These are phyloP conservation scores for Conticribra weissflogii DNA, from an alignment of 108 stramenopile species.

Conservation along the genomic window DNA sequence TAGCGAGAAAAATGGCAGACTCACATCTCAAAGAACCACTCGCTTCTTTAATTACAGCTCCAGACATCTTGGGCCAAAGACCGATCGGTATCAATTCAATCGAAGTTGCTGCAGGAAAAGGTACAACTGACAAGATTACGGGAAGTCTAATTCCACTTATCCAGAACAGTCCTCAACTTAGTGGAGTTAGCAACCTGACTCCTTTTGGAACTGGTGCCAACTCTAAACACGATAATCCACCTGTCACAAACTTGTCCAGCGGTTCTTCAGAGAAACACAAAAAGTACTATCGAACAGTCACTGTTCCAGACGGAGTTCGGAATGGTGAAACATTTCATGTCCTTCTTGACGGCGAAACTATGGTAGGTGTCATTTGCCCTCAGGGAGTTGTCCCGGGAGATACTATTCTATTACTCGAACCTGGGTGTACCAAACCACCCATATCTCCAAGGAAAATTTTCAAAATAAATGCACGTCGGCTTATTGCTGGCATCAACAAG, in stretches of 20 bases:
- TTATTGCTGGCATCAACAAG: constrained; percentile 8
- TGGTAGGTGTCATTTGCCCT: constrained; percentile 35
- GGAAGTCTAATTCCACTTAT: no score
- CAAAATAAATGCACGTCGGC: constrained; percentile 16
- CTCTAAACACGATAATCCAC: no score
- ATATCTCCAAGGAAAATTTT: constrained; percentile 27
- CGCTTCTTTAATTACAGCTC: no score
- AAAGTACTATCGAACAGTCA: constrained; percentile 16
- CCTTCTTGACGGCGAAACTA: not conserved
- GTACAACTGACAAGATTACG: no score
- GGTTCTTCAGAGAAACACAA: constrained; percentile 2
- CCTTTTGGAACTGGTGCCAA: no score
- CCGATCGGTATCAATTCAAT: no score
- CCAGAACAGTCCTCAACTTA: no score
- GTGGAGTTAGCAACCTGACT: no score
- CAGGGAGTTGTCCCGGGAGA: constrained; percentile 23
- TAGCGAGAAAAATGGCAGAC: not conserved
- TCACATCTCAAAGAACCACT: no score
- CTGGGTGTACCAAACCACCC: constrained; percentile 9
- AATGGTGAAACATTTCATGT: constrained; percentile 29
- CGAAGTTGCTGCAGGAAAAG: no score
- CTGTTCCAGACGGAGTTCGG: constrained; percentile 23
- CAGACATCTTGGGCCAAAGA: no score
- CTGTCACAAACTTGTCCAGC: no score
- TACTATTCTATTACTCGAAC: constrained; percentile 30